phyloP scores from a whole-genome alignment of 2,329 filamentous ascomycete species.

The Phaeosphaeriaceae sp. region DNA sequence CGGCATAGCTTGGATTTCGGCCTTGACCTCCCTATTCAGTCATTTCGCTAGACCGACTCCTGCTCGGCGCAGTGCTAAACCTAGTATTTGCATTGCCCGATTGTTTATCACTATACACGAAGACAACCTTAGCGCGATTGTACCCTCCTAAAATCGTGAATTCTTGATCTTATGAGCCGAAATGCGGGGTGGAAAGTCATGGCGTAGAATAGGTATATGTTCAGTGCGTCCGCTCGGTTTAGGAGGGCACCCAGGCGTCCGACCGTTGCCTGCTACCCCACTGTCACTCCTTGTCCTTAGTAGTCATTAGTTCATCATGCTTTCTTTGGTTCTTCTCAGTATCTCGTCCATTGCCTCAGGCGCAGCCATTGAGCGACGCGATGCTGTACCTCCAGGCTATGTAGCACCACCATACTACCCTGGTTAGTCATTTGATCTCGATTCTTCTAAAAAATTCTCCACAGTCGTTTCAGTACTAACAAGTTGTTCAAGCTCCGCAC shows the following conservation, averaged over 20 bases:
- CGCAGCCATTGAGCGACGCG: slow-evolving; percentile 38
- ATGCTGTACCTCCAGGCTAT: slow-evolving; percentile 43
- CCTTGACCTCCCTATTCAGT: neutral
- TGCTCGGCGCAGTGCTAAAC: slow-evolving; percentile 10
- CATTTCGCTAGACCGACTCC: neutral
- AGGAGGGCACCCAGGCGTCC: neutral
- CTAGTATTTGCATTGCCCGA: neutral
- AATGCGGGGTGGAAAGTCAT: slow-evolving; percentile 13
- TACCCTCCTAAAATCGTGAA: slow-evolving; percentile 4
- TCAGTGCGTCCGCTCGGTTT: slow-evolving; percentile 1
- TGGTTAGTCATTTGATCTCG: slow-evolving; percentile 11
- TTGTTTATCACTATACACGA: slow-evolving; percentile 13
- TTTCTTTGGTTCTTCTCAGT: slow-evolving; percentile 28
- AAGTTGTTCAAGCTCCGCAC: slow-evolving; percentile 58
- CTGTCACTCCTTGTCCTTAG: slow-evolving; percentile 2
- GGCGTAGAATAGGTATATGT: slow-evolving; percentile 10
- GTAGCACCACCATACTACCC: slow-evolving; percentile 70
- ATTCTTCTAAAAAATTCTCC: neutral
- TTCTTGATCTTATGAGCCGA: neutral
- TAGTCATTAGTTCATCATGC: slow-evolving; percentile 24
- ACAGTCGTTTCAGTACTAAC: slow-evolving; percentile 1
- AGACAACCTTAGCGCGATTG: slow-evolving; percentile 11
- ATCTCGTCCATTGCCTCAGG: slow-evolving; percentile 27
- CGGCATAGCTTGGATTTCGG: too few species aligned
- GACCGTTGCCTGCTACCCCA: slow-evolving; percentile 5